phyloP scores from a whole-genome alignment of 306 rosid species.

The Vigna radiata region DNA sequence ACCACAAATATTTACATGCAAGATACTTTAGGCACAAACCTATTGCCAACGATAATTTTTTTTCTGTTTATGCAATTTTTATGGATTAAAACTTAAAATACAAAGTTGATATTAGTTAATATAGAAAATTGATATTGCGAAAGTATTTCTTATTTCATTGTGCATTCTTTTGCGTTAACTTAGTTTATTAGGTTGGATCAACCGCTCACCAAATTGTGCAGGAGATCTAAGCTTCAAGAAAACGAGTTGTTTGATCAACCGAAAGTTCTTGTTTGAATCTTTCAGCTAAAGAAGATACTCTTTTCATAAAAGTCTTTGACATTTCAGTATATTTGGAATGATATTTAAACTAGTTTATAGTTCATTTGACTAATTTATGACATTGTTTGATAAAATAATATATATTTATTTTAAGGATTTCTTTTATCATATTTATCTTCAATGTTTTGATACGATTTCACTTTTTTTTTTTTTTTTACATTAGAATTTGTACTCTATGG shows the following conservation, averaged over 20 bases:
- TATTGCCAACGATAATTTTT: not conserved
- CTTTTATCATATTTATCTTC: no score
- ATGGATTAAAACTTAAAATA: not conserved
- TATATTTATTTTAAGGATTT: no score
- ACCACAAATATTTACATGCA: not conserved
- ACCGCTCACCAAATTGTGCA: not conserved
- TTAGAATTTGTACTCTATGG: no score
- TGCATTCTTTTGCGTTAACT: not conserved
- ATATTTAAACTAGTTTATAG: not conserved
- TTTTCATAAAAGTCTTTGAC: not conserved
- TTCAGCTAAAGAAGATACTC: not conserved
- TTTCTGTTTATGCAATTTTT: not conserved
- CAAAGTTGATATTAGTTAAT: no score
- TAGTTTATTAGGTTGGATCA: not conserved
- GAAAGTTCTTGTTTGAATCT: not conserved
- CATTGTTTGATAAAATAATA: no score
- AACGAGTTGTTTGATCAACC: not conserved
- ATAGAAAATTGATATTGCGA: not conserved
- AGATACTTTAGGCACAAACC: not conserved
- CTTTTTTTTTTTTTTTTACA: no score
- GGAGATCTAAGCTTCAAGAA: not conserved
- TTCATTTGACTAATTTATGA: no score
- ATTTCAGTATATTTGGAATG: not conserved
- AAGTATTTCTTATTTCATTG: not conserved
- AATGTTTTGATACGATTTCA: no score